These are phyloP conservation scores for Volvox africanus DNA, from an alignment of 139 green algal species.

Conservation along the genomic window DNA sequence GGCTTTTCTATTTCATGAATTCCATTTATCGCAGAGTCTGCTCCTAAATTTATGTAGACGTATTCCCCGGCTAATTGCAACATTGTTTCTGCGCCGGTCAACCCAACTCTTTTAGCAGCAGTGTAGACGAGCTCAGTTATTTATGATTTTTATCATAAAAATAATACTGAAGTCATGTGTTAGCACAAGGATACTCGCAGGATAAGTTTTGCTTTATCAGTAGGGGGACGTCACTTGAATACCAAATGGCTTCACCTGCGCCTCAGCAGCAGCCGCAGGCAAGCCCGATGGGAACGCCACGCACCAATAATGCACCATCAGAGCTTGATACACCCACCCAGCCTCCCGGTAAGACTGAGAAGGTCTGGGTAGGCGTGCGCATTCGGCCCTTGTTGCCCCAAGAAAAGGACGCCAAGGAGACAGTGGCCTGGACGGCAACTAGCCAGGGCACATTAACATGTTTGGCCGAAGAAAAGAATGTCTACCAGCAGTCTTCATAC, in stretches of 20 bases:
- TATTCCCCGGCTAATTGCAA: not conserved
- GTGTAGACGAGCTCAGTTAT: no score
- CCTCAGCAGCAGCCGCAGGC: not conserved
- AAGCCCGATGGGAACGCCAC: not conserved
- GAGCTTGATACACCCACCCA: not conserved
- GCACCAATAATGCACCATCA: not conserved
- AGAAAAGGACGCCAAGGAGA: conserved; percentile 55
- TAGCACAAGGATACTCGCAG: not conserved
- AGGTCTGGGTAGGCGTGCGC: conserved; percentile 66
- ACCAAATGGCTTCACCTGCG: conserved; percentile 1
- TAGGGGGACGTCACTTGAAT: no score
- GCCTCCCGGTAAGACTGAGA: conserved; percentile 42
- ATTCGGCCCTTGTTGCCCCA: conserved; percentile 61
- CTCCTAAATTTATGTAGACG: no score
- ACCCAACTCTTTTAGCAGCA: not conserved
- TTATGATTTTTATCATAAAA: not conserved
- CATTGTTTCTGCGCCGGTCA: not conserved
- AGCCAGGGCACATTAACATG: conserved; percentile 45
- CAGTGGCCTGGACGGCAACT: conserved; percentile 48
- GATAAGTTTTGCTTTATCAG: not conserved
- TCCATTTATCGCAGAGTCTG: no score
- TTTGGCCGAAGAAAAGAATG: conserved; percentile 41
- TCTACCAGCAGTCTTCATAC: conserved; percentile 47
- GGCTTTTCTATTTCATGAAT: no score
- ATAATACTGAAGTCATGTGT: not conserved